Evolutionary conservation across 1,284 basidiomycete species (phyloP).

Genomic region (Ceratobasidium theobromae): DNA sequence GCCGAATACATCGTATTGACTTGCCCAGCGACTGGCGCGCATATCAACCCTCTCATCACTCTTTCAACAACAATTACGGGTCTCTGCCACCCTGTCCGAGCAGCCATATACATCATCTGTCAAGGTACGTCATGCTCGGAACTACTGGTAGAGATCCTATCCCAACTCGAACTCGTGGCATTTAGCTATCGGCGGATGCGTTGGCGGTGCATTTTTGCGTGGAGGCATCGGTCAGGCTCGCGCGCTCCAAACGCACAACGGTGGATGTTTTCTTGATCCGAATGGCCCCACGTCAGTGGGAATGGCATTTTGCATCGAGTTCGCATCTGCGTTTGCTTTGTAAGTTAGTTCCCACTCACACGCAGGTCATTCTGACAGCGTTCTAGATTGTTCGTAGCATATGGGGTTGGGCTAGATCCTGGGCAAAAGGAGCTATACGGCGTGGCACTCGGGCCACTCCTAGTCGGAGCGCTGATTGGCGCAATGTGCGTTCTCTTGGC

Average conservation of each 20-base stretch:
- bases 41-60: conserved; percentile 34
- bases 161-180: neutral
- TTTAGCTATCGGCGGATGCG: conserved; percentile 30
- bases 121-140: conserved; percentile 16
- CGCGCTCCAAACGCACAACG: conserved; percentile 33
- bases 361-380: neutral
- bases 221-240: conserved; percentile 32
- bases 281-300: conserved; percentile 34
- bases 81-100: conserved; percentile 33
- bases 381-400: conserved; percentile 31
- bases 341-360: neutral
- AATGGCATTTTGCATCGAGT: conserved; percentile 34
- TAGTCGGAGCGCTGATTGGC: conserved; percentile 33
- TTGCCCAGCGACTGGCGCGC: conserved; percentile 32
- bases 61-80: conserved; percentile 33
- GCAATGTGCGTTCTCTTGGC: conserved; percentile 26
- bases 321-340: conserved; percentile 34
- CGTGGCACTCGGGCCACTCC: conserved; percentile 31
- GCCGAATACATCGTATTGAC: neutral
- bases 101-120: conserved; percentile 34
- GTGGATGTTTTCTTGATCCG: conserved; percentile 34
- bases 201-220: conserved; percentile 32
- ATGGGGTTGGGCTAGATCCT: conserved; percentile 34
- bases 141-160: neutral
- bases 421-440: conserved; percentile 35